Conservation (phyloP, 208 protist genomes). For the Wallacemonas rigidus region DNA sequence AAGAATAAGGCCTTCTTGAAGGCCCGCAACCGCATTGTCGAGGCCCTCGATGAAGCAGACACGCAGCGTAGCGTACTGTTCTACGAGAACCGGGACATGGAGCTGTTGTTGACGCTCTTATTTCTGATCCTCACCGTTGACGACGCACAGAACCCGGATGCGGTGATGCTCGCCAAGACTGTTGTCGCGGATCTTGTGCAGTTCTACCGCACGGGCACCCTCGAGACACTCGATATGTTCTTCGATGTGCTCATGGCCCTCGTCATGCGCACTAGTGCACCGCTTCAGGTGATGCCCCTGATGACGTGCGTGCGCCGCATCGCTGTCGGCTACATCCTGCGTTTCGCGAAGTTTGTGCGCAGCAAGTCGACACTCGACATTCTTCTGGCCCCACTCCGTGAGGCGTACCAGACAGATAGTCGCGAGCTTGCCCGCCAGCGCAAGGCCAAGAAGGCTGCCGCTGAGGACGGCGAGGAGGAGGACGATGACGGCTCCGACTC, state of each 20-base stretch:
- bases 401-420: slow-evolving; percentile 83
- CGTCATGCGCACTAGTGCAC: slow-evolving; percentile 69
- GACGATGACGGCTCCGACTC: slow-evolving; percentile 31
- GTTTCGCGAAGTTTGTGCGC: slow-evolving; percentile 72
- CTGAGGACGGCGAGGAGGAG: slow-evolving; percentile 31
- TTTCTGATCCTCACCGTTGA: slow-evolving; percentile 86
- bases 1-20: slow-evolving; percentile 66
- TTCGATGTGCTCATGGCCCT: slow-evolving; percentile 86
- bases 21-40: slow-evolving; percentile 84
- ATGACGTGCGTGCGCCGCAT: slow-evolving; percentile 81
- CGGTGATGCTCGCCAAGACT: slow-evolving; percentile 52
- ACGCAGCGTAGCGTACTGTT: slow-evolving; percentile 81
- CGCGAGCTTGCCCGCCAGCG: slow-evolving; percentile 70
- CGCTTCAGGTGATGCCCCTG: slow-evolving; percentile 84
- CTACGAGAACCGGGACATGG: slow-evolving; percentile 81
- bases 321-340: slow-evolving; percentile 69
- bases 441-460: slow-evolving; percentile 46
- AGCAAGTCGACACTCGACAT: slow-evolving; percentile 63
- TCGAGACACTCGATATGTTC: slow-evolving; percentile 82
- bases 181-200: slow-evolving; percentile 73
- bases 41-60: slow-evolving; percentile 63
- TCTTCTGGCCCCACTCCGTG: slow-evolving; percentile 73
- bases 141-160: slow-evolving; percentile 77
- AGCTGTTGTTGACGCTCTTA: slow-evolving; percentile 74
- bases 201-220: slow-evolving; percentile 72